These are phyloP conservation scores for Larix kaempferi DNA, from an alignment of 75 land plant species.

Conservation along the genomic window DNA sequence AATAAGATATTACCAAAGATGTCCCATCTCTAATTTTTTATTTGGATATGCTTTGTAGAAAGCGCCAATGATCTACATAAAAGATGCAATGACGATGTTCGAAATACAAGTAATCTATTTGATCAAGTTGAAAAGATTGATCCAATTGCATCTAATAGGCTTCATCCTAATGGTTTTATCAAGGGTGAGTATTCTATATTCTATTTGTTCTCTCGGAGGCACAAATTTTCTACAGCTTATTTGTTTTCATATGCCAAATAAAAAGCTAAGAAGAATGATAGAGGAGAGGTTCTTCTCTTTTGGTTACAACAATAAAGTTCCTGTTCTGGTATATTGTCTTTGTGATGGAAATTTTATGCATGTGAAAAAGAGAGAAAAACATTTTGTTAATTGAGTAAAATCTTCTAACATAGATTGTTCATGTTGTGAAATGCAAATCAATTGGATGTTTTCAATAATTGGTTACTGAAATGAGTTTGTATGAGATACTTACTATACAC, in stretches of 20 bases:
- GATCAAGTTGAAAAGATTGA: constrained; percentile 48
- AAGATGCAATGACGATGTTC: not conserved
- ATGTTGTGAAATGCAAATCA: too few relatives aligned
- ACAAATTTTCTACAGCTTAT: not conserved
- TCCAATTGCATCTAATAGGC: constrained; percentile 64
- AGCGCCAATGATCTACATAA: not conserved
- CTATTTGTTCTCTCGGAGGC: not conserved
- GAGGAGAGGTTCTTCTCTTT: not conserved
- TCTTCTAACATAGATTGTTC: not conserved
- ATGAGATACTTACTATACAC: not conserved
- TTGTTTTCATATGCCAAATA: not conserved
- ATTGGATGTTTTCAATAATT: not conserved
- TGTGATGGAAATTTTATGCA: too few relatives aligned
- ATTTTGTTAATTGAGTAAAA: too few relatives aligned
- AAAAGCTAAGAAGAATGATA: not conserved
- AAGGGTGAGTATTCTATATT: constrained; percentile 32
- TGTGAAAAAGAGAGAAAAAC: too few relatives aligned
- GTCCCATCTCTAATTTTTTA: not conserved
- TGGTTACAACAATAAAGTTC: too few relatives aligned
- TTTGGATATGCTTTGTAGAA: not conserved
- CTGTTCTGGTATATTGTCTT: too few relatives aligned
- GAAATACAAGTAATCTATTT: constrained; percentile 8
- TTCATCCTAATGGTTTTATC: constrained; percentile 66
- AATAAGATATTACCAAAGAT: not conserved
- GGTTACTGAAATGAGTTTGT: not conserved